Percentiles rank a stretch among this genome's conserved stretches.
Conservation (phyloP, 371 early-diverging fungal genomes). For the Spiromyces aspiralis region DNA sequence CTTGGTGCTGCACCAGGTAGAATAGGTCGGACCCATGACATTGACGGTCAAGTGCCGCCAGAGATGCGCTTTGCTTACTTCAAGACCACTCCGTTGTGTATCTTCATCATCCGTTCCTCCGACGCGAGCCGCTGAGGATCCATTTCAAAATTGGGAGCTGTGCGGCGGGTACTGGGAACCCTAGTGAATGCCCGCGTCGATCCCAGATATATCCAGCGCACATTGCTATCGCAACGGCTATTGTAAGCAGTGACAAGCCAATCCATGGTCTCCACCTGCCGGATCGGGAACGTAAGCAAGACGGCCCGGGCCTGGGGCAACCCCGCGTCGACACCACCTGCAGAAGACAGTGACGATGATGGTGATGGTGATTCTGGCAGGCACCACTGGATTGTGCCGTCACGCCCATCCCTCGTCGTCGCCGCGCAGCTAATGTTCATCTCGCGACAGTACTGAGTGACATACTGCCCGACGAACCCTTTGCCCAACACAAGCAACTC, state of each 20-base stretch:
- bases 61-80: too few species aligned
- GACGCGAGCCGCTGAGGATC: conserved; percentile 17
- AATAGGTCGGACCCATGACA: background rate
- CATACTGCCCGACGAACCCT: conserved; percentile 23
- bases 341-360: too few species aligned
- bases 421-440: conserved; percentile 2
- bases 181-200: conserved; percentile 28
- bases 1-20: too few species aligned
- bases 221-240: background rate
- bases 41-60: background rate
- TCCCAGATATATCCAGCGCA: conserved; percentile 33
- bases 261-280: conserved; percentile 10
- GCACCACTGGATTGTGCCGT: conserved; percentile 29
- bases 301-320: conserved; percentile 26
- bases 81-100: conserved; percentile 22
- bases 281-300: conserved; percentile 36
- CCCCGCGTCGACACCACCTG: background rate
- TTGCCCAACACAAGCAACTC: conserved; percentile 18
- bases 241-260: conserved; percentile 21
- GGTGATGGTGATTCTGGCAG: too few species aligned
- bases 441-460: conserved; percentile 5
- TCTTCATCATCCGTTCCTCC: conserved; percentile 10
- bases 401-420: conserved; percentile 28
- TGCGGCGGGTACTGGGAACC: conserved; percentile 16
- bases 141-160: conserved; percentile 5